These are phyloP conservation scores for Conringia planisiliqua DNA, from an alignment of 345 rosid genomes.

Conservation along the genomic window DNA sequence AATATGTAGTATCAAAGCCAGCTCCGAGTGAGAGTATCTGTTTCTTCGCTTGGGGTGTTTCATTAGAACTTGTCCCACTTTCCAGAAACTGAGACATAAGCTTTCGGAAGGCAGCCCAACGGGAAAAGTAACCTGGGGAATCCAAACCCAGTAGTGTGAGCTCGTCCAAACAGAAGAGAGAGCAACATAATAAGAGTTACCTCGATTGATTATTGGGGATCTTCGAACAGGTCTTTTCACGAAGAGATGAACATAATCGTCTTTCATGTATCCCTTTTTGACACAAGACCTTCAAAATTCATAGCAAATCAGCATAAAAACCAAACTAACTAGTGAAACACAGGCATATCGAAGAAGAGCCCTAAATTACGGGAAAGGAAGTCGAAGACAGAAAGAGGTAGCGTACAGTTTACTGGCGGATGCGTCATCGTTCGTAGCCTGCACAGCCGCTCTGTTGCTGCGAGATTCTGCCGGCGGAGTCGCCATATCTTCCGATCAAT, in stretches of 20 bases:
- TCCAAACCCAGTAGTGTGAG: background rate
- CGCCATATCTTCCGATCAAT: conserved; percentile 34
- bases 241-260: conserved; percentile 78
- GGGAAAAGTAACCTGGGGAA: conserved; percentile 75
- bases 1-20: conserved; percentile 87
- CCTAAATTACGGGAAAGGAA: background rate
- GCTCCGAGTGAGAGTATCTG: conserved; percentile 95
- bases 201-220: conserved; percentile 93
- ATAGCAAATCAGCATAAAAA: conserved; percentile 1
- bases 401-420: conserved; percentile 83
- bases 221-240: conserved; percentile 85
- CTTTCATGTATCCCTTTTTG: conserved; percentile 82
- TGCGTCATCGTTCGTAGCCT: conserved; percentile 96
- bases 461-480: conserved; percentile 45
- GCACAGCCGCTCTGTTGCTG: conserved; percentile 85
- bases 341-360: background rate
- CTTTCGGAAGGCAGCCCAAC: conserved; percentile 94
- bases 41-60: conserved; percentile 42
- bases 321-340: background rate
- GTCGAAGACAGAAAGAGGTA: background rate
- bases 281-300: conserved; percentile 74
- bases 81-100: conserved; percentile 79
- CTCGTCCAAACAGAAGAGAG: background rate
- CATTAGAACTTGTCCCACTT: conserved; percentile 30
- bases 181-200: conserved; percentile 37